A percentile compares a stretch with the other conserved stretches of the same genome.
Conservation (phyloP, 352 stramenopile species). For the Thraustochytrium striatum region DNA sequence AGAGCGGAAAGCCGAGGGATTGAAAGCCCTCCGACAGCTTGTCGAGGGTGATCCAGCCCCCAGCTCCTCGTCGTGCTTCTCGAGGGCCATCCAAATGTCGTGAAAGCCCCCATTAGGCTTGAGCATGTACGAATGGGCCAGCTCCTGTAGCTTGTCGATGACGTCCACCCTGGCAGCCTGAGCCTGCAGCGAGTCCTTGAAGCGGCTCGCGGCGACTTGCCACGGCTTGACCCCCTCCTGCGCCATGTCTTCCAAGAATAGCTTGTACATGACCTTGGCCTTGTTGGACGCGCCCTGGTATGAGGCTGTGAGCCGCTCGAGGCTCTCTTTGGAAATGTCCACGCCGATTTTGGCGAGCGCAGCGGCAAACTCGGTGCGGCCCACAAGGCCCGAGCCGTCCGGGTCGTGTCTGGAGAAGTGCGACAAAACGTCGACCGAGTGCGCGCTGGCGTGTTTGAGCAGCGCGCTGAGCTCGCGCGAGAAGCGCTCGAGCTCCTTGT, state of each 20-base stretch:
- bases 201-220: too few species aligned
- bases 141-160: background rate
- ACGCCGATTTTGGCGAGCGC: constrained; percentile 11
- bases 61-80: background rate
- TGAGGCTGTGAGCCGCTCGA: background rate
- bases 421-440: background rate
- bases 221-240: too few species aligned
- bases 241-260: constrained; percentile 12
- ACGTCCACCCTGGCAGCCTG: background rate
- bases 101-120: background rate
- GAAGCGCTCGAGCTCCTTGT: background rate
- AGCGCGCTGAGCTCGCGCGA: background rate
- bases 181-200: background rate
- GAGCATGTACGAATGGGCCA: background rate
- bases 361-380: background rate
- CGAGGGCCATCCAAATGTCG: constrained; percentile 16
- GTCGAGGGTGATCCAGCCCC: background rate
- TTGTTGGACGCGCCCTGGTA: background rate
- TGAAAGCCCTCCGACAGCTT: background rate
- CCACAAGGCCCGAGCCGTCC: background rate
- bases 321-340: background rate
- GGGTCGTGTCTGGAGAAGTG: constrained; percentile 1
- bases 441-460: background rate
- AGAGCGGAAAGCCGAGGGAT: background rate
- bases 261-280: background rate